These are phyloP conservation scores for Coprinellus micaceus DNA, from an alignment of 768 basidiomycete genomes.

Conservation along the genomic window DNA sequence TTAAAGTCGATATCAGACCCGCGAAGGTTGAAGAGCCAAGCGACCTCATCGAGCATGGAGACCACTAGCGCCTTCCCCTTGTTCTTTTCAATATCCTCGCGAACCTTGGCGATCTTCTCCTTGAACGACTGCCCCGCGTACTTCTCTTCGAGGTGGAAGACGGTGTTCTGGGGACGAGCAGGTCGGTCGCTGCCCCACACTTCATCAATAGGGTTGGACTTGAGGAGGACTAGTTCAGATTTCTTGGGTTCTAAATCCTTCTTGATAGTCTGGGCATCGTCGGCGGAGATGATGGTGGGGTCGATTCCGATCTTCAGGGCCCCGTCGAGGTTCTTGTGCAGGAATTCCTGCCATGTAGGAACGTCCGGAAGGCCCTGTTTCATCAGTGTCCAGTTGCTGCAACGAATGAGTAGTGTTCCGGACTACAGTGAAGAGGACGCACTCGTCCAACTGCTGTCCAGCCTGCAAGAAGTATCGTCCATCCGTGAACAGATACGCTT, in stretches of 20 bases:
- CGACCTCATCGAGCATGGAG: slow-evolving; percentile 90
- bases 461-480: slow-evolving; percentile 96
- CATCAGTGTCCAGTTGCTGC: slow-evolving; percentile 89
- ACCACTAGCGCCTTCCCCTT: slow-evolving; percentile 73
- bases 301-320: slow-evolving; percentile 75
- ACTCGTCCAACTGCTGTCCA: slow-evolving; percentile 82
- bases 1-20: slow-evolving; percentile 92
- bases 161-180: slow-evolving; percentile 56
- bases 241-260: slow-evolving; percentile 50
- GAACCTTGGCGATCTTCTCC: slow-evolving; percentile 65
- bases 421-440: slow-evolving; percentile 20
- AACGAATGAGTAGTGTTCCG: not conserved
- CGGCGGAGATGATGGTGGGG: slow-evolving; percentile 68
- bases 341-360: slow-evolving; percentile 86
- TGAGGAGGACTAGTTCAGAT: slow-evolving; percentile 66
- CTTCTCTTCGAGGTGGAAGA: slow-evolving; percentile 69
- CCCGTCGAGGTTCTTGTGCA: slow-evolving; percentile 67
- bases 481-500: slow-evolving; percentile 89
- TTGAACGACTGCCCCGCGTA: slow-evolving; percentile 66
- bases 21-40: slow-evolving; percentile 91
- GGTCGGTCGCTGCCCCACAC: slow-evolving; percentile 74
- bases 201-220: slow-evolving; percentile 70
- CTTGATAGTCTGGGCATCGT: slow-evolving; percentile 60
- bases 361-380: slow-evolving; percentile 88
- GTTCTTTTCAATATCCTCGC: slow-evolving; percentile 62